A percentile compares a stretch with the other conserved stretches of the same genome.
These are phyloP conservation scores for Solanum acaule DNA, from an alignment of 257 asterid species.

Conservation along the genomic window DNA sequence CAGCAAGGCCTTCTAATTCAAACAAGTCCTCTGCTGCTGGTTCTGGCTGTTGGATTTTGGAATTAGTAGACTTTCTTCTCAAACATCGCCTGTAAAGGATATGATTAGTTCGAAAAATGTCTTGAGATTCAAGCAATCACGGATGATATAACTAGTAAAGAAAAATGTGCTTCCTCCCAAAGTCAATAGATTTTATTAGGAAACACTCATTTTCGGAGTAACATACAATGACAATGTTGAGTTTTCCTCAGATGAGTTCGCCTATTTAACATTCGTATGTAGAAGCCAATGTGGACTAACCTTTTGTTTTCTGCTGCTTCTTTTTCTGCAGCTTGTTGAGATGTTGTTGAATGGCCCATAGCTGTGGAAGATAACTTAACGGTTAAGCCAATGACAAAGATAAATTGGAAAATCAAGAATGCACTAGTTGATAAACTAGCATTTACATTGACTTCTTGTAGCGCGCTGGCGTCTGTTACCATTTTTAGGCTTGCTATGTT, in stretches of 20 bases:
- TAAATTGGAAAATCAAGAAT: neutral
- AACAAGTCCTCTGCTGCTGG: conserved; percentile 27
- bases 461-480: conserved; percentile 30
- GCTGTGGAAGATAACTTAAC: conserved; percentile 45
- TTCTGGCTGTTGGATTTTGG: conserved; percentile 28
- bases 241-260: neutral
- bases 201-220: neutral
- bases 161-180: neutral
- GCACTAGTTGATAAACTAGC: neutral
- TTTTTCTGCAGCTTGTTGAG: conserved; percentile 33
- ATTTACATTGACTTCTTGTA: conserved; percentile 66
- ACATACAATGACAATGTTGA: neutral
- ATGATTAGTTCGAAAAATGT: neutral
- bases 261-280: neutral
- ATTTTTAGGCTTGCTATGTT: conserved; percentile 19
- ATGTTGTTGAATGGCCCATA: conserved; percentile 36
- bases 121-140: neutral
- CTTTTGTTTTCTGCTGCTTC: conserved; percentile 58
- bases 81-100: conserved; percentile 42
- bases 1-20: conserved; percentile 35
- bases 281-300: conserved; percentile 12
- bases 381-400: neutral
- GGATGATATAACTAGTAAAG: neutral
- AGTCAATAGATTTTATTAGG: neutral
- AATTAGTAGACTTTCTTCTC: conserved; percentile 51